Conservation (phyloP, 371 early-diverging fungal genomes). For the Mucor sp. region DNA sequence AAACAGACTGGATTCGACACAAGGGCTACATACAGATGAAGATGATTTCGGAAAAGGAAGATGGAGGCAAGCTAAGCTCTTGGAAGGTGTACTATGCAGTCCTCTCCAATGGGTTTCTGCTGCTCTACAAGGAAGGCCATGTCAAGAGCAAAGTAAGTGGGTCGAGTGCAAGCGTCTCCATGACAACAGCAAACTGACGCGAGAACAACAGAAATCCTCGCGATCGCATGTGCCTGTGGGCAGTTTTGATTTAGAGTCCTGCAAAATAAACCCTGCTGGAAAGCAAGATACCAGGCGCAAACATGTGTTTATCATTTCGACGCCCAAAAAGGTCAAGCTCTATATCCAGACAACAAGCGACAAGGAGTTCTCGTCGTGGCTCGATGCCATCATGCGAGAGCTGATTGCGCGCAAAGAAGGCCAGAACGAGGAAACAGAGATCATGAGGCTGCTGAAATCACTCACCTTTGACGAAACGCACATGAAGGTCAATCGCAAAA, state of each 20-base stretch:
- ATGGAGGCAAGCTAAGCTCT: conserved; percentile 45
- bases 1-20: conserved; percentile 39
- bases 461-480: conserved; percentile 24
- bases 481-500: conserved; percentile 34
- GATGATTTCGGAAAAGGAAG: conserved; percentile 48
- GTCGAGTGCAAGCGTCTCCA: background rate
- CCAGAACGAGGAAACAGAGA: conserved; percentile 21
- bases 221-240: conserved; percentile 45
- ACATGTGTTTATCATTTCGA: conserved; percentile 33
- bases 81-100: conserved; percentile 54
- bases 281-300: conserved; percentile 38
- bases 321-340: conserved; percentile 38
- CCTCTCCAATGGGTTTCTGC: conserved; percentile 42
- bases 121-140: conserved; percentile 45
- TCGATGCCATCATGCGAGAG: conserved; percentile 56
- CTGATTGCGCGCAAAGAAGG: conserved; percentile 42
- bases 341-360: conserved; percentile 46
- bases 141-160: conserved; percentile 34
- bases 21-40: conserved; percentile 53
- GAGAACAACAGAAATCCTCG: conserved; percentile 9
- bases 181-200: background rate
- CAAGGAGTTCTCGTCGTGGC: conserved; percentile 45
- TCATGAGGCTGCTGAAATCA: conserved; percentile 24
- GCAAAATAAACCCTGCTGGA: conserved; percentile 49
- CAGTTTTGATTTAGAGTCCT: conserved; percentile 48